Base-by-base conservation (phyloP, 352 stramenopile species). In the Phytophthora crassamura region DNA sequence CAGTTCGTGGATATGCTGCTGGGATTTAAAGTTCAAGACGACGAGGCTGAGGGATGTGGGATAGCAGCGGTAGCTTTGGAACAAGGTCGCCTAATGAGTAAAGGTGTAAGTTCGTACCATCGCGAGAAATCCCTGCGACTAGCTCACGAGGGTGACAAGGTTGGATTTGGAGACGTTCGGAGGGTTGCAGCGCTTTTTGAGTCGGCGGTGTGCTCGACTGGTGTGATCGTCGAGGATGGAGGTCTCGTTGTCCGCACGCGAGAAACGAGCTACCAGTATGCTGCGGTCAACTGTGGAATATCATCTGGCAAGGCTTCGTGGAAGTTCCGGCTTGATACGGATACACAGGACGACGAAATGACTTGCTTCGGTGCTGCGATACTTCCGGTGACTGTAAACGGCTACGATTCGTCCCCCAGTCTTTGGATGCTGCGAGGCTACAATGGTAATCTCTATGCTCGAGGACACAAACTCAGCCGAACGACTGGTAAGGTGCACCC, bases 371-470 rank as follows among this genome's bases (percentile, higher is more conserved):
- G 91, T 48, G 91, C 91, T 22, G 89, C 90, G 6, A 94, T 94
- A 43, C 74, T 97, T 25, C 91, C 90, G 47, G 85, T 97, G 41
- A 91, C 83, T 25, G 87, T 94, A 1, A 94, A 86, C 30, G 90
- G 89, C 32, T 98, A 98, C 50, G 93, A 97, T 54, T 96, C 90
- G 12, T 97, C 89, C 20, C 86, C 89, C 8, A 96, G 81, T 67
- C 63, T 98, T 32, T 98, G 91, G 91, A 98, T 98, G 91, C 63
- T 96, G 2, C 80, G 91, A 43, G 88, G 90, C 7, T 98, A 98
- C 72, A 98, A 97, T 39, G 91, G 91, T 20, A 95, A 96, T 43
- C 58, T 98, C 28, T 98, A 98, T 49, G 87, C 88, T 14, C 88
- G 90, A 30, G 91, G 91, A 3, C 84, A 94, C 60, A 97, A 97